Evolutionary conservation across 2,329 filamentous ascomycete species (phyloP).

Genomic region (Periconia macrospinosa): DNA sequence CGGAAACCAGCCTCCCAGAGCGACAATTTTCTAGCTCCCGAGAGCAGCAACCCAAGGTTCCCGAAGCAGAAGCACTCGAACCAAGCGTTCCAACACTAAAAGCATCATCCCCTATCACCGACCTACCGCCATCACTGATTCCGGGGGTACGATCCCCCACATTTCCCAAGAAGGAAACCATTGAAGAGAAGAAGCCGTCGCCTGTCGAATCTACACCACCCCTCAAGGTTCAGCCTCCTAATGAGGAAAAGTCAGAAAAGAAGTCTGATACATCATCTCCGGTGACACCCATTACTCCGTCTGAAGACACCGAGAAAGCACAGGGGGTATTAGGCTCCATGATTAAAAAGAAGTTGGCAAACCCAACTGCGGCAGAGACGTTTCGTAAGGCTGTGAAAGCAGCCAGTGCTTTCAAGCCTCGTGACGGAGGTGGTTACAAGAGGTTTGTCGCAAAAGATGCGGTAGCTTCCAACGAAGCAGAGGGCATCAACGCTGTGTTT

Average conservation of each 20-base stretch:
- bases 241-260: not conserved
- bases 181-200: not conserved
- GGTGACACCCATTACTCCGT: conserved; percentile 48
- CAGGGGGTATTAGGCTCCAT: conserved; percentile 67
- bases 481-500: conserved; percentile 88
- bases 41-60: conserved; percentile 14
- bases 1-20: not conserved
- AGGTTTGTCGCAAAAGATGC: conserved; percentile 65
- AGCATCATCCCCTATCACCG: conserved; percentile 8
- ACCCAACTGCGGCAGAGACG: conserved; percentile 71
- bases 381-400: conserved; percentile 81
- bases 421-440: conserved; percentile 83
- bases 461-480: conserved; percentile 68
- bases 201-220: conserved; percentile 9
- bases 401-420: conserved; percentile 77
- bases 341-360: conserved; percentile 79
- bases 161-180: conserved; percentile 1
- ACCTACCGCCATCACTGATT: not conserved
- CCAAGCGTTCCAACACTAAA: conserved; percentile 51
- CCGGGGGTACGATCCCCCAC: not conserved
- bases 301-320: conserved; percentile 53
- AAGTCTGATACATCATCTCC: conserved; percentile 5
- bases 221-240: conserved; percentile 6
- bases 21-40: not conserved
- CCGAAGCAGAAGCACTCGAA: conserved; percentile 11